Evolutionary conservation across 768 basidiomycete genomes (phyloP).

Genomic region (Boletus fagicola): DNA sequence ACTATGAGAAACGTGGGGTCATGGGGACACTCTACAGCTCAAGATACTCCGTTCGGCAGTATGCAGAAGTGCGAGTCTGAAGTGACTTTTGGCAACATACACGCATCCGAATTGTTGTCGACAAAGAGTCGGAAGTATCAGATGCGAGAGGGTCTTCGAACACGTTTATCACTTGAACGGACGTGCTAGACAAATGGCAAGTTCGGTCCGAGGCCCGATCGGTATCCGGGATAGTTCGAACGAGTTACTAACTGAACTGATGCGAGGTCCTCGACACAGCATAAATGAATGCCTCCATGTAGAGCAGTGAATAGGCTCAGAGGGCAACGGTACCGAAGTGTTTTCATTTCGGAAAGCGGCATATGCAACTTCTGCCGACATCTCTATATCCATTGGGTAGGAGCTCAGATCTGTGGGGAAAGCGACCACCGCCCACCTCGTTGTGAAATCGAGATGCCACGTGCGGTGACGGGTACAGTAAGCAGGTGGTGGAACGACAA

Average conservation of each 20-base stretch:
- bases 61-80: background rate
- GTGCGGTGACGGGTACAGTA: background rate
- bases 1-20: background rate
- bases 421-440: background rate
- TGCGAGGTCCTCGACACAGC: background rate
- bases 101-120: background rate
- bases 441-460: background rate
- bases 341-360: slow-evolving; percentile 19
- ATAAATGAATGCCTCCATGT: background rate
- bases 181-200: background rate
- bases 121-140: background rate
- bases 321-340: background rate
- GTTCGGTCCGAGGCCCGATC: background rate
- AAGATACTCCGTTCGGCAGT: background rate
- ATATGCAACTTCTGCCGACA: slow-evolving; percentile 3
- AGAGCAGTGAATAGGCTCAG: background rate
- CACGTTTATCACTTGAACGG: background rate
- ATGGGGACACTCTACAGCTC: background rate
- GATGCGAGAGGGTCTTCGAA: background rate
- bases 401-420: slow-evolving; percentile 1
- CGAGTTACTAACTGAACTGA: background rate
- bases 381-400: background rate
- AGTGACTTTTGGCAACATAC: background rate
- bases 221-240: background rate
- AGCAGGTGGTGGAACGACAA: background rate